Percentiles rank a stretch among this genome's conserved stretches.
These are phyloP conservation scores for Pseudogymnoascus sp. DNA, from an alignment of 2,329 filamentous ascomycete species.

Conservation along the genomic window DNA sequence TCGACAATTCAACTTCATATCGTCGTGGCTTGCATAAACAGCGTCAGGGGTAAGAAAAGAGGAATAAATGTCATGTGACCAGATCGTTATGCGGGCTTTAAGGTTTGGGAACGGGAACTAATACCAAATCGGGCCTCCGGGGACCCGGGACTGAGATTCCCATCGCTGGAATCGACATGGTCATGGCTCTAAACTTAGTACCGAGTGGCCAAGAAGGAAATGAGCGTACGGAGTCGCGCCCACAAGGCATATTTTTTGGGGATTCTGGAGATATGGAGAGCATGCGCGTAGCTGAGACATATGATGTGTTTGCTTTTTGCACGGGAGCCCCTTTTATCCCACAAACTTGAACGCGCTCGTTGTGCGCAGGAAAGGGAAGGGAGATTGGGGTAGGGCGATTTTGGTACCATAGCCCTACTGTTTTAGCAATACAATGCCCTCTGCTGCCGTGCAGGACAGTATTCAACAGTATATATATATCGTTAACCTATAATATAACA, in stretches of 20 bases:
- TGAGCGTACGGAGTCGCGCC: background rate
- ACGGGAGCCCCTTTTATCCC: background rate
- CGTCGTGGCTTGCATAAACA: background rate
- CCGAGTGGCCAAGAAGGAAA: background rate
- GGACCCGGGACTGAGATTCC: constrained; percentile 2
- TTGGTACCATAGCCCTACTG: background rate
- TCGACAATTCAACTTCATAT: background rate
- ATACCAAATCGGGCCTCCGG: background rate
- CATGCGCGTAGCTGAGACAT: background rate
- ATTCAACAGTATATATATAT: background rate
- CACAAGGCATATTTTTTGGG: background rate
- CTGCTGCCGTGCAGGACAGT: background rate
- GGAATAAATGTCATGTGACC: background rate
- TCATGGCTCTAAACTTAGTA: constrained; percentile 1
- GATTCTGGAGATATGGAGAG: background rate
- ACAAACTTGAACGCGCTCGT: background rate
- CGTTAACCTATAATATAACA: background rate
- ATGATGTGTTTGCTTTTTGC: background rate
- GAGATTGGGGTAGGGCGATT: background rate
- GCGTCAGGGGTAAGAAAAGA: background rate
- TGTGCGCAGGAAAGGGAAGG: background rate
- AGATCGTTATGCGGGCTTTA: constrained; percentile 3
- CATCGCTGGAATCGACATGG: background rate
- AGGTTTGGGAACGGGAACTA: constrained; percentile 5
- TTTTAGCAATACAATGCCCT: background rate